A percentile compares a stretch with the other conserved stretches of the same genome.
These are phyloP conservation scores for Rubia tinctorum DNA, from an alignment of 305 asterid genomes.

Conservation along the genomic window DNA sequence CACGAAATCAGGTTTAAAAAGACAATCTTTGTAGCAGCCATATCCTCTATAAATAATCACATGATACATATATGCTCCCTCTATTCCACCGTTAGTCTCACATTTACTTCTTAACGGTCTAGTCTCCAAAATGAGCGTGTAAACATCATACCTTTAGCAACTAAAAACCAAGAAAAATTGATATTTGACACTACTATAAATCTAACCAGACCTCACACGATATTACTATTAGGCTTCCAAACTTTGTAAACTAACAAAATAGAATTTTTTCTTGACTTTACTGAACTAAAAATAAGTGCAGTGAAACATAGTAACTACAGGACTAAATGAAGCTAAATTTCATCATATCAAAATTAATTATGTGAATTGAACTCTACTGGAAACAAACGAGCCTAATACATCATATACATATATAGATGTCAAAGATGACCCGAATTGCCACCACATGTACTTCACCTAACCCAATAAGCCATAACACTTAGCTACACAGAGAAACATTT, in stretches of 20 bases:
- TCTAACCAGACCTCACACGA: neutral
- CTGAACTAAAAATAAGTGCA: too few species aligned
- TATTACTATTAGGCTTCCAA: neutral
- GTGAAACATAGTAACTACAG: too few species aligned
- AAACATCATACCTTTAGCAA: neutral
- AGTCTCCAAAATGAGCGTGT: too few species aligned
- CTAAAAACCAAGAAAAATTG: too few species aligned
- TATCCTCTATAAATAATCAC: neutral
- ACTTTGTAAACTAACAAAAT: too few species aligned
- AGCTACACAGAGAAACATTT: neutral
- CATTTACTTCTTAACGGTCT: neutral
- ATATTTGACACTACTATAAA: neutral
- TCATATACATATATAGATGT: neutral
- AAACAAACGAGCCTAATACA: neutral
- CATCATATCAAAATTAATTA: too few species aligned
- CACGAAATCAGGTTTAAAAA: neutral
- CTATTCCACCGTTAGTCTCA: neutral
- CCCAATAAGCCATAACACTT: neutral
- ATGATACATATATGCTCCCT: neutral
- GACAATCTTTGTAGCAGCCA: neutral
- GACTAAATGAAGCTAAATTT: too few species aligned
- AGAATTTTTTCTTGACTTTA: too few species aligned
- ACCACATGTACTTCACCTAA: neutral
- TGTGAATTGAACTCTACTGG: too few species aligned
- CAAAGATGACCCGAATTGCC: too few species aligned